phyloP scores from a whole-genome alignment of 2,329 filamentous ascomycete species.

The Bisporella sp. region DNA sequence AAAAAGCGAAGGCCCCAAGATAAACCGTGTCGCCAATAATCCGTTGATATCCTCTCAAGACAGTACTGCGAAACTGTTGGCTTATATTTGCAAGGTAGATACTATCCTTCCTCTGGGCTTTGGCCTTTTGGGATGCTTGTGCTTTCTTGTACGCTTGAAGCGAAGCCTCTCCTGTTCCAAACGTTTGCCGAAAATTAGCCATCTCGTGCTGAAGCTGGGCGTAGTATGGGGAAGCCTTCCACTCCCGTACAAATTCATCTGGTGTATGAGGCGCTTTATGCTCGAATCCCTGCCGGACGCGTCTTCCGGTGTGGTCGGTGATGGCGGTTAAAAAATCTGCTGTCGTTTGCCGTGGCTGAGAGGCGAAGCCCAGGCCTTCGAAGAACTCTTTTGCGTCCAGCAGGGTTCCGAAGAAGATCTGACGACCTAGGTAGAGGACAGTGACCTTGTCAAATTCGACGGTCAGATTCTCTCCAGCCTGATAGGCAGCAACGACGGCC shows the following conservation, averaged over 20 bases:
- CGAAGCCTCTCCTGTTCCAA: too few species aligned
- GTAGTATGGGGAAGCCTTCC: constrained; percentile 55
- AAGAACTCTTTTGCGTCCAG: constrained; percentile 59
- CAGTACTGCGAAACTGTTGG: constrained; percentile 73
- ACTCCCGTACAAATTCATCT: constrained; percentile 57
- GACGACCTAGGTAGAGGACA: constrained; percentile 65
- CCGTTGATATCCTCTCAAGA: constrained; percentile 74
- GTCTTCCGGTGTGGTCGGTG: constrained; percentile 65
- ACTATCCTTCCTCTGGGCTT: constrained; percentile 57
- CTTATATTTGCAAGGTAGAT: constrained; percentile 75
- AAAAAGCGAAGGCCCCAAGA: constrained; percentile 41
- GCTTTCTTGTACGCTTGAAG: constrained; percentile 63
- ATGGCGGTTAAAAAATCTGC: constrained; percentile 72
- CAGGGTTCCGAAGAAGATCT: constrained; percentile 58
- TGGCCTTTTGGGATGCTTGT: constrained; percentile 61
- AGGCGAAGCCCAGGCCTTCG: constrained; percentile 54
- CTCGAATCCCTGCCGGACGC: constrained; percentile 53
- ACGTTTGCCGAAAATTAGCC: constrained; percentile 51
- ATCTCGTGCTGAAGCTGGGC: constrained; percentile 49
- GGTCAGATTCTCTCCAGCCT: constrained; percentile 64
- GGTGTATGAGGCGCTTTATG: constrained; percentile 53
- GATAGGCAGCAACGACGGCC: constrained; percentile 61
- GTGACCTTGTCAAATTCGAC: constrained; percentile 74
- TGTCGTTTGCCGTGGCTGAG: constrained; percentile 53
- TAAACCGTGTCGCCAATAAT: constrained; percentile 71